Base-by-base conservation (phyloP, 306 rosid species). In the Luffa acutangula region DNA sequence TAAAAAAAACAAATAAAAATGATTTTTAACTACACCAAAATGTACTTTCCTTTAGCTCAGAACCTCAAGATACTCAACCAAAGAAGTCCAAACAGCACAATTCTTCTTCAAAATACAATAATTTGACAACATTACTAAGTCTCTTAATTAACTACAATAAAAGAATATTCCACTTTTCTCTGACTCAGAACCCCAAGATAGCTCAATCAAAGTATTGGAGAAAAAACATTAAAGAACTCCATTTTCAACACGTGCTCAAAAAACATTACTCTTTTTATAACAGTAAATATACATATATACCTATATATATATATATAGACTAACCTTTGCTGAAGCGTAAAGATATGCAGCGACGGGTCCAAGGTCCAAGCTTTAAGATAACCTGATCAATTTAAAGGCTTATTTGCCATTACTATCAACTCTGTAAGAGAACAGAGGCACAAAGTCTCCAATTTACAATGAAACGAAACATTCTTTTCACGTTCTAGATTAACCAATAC, bases 401-500 rank as follows among this genome's bases (percentile, higher is more conserved):
- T 79, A 86, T 89, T 89, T 66, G 82, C 80, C 88, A 75, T 84
- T 82, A 63, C 83, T 86, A 90, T 87, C 83, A 89, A 84, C 84
- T 89, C 96, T 84, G 84, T 85, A 79, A 91, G 83, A 65, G 96
- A 86, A 89, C 97, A 92, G 74, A 95, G 97, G 87, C 98, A 90
- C 83, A 95, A 69, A 48, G 84, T 90, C 91, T 92, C 89, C 81
- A 87, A 88, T 90, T 88, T 92, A 93, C 98, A 95, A 88, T 91
- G 97, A 82, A 84, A 81, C 42, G 93, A 73, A 71, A 66, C 86
- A 42, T 89, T 92, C 74, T 86, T 84, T 52, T 83, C 87, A 9
- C 87, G 85, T 83, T 89, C 89, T 82, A 80, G 21, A 59, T 71
- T 85, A 83, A 91, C 86, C 84, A 95, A 86, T 48, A 92, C 93